Percentiles rank a stretch among this genome's conserved stretches.
Evolutionary conservation across 148 eudicot genomes (phyloP).

Genomic region (Heliamphora exappendiculata): DNA sequence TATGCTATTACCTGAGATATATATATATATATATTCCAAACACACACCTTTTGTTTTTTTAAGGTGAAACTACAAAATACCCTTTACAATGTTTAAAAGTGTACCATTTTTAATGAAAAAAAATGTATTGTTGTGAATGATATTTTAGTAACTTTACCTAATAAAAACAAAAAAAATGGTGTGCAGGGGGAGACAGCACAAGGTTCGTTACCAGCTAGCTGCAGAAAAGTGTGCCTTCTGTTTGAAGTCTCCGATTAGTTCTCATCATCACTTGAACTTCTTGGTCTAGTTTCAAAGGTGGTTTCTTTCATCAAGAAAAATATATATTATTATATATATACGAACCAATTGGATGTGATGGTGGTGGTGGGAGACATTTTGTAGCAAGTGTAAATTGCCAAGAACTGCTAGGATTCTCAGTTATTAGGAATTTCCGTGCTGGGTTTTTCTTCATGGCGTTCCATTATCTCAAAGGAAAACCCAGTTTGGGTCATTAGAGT

Average conservation of each 20-base stretch:
- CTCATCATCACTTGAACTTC: neutral
- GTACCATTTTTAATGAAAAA: no score
- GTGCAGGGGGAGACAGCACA: neutral
- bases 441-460: neutral
- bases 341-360: neutral
- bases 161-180: no score
- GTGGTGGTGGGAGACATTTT: neutral
- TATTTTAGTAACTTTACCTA: no score
- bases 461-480: neutral
- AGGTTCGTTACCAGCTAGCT: neutral
- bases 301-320: neutral
- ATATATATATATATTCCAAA: no score
- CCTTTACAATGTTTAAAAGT: no score
- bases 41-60: neutral
- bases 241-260: neutral
- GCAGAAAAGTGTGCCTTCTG: neutral
- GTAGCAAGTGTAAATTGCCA: slow-evolving; percentile 7
- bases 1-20: neutral
- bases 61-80: no score
- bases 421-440: neutral
- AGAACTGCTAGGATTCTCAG: neutral
- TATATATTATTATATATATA: no score
- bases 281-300: neutral
- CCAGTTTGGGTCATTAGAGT: neutral
- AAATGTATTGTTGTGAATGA: no score